These are phyloP conservation scores for Aspergillus eucalypticola DNA, from an alignment of 2,329 filamentous ascomycete genomes.

Conservation along the genomic window DNA sequence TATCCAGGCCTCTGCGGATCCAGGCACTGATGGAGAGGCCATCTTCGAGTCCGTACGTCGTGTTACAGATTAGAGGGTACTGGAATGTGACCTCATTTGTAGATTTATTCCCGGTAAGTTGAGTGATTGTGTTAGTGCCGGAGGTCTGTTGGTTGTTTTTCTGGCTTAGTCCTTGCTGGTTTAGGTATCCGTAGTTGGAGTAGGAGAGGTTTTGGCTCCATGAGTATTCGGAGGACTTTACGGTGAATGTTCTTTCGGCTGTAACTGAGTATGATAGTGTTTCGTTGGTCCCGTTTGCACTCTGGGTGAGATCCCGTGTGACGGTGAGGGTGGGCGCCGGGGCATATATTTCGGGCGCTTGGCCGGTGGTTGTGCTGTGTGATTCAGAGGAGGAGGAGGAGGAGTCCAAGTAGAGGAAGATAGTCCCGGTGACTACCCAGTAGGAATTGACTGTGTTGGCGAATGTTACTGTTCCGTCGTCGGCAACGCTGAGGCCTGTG, in stretches of 20 bases:
- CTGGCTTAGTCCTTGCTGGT: conserved; percentile 58
- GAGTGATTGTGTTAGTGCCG: conserved; percentile 39
- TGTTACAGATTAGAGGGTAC: conserved; percentile 64
- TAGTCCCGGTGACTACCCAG: conserved; percentile 77
- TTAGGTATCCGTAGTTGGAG: conserved; percentile 57
- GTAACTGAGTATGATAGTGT: conserved; percentile 61
- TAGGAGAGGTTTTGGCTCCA: conserved; percentile 64
- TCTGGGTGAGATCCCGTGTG: conserved; percentile 32
- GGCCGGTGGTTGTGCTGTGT: conserved; percentile 4
- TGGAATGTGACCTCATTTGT: conserved; percentile 49
- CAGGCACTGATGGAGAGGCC: conserved; percentile 51
- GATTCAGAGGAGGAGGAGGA: conserved; percentile 14
- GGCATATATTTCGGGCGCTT: conserved; percentile 32
- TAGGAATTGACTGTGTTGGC: conserved; percentile 61
- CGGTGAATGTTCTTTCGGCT: conserved; percentile 57
- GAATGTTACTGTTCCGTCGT: conserved; percentile 49
- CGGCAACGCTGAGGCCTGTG: conserved; percentile 62
- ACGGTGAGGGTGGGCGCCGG: conserved; percentile 52
- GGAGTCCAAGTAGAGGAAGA: conserved; percentile 73
- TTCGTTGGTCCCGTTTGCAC: conserved; percentile 56
- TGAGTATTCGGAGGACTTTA: conserved; percentile 50
- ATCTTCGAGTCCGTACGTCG: conserved; percentile 51
- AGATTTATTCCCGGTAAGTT: conserved; percentile 34
- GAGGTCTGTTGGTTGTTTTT: conserved; percentile 53
- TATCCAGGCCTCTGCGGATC: conserved; percentile 53